Conservation (phyloP, 2,329 filamentous ascomycete species). For the Penicillium frequentans region DNA sequence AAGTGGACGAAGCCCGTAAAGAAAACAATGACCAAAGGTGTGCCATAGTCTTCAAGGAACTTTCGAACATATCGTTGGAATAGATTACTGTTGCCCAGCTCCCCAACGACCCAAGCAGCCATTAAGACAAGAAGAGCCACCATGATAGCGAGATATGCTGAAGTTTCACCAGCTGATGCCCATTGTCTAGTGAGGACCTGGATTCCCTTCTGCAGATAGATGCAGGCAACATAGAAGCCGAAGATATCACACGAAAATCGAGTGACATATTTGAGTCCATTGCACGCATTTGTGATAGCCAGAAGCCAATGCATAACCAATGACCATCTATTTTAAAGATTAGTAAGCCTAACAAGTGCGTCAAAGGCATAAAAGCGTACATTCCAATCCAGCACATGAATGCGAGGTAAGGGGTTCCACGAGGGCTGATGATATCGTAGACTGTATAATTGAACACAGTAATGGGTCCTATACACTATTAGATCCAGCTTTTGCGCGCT, state of each 20-base stretch:
- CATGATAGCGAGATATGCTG: constrained; percentile 73
- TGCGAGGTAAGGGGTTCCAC: constrained; percentile 76
- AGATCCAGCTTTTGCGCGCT: constrained; percentile 2
- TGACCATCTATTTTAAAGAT: constrained; percentile 62
- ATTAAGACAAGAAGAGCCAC: constrained; percentile 76
- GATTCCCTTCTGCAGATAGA: constrained; percentile 88
- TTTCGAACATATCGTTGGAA: constrained; percentile 75
- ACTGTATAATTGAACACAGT: constrained; percentile 95
- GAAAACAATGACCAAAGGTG: constrained; percentile 78
- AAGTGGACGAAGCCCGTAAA: constrained; percentile 89
- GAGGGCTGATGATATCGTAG: constrained; percentile 79
- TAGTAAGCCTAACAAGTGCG: constrained; percentile 1
- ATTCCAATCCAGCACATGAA: constrained; percentile 94
- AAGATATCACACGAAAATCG: constrained; percentile 93
- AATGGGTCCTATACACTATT: constrained; percentile 61
- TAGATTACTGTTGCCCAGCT: constrained; percentile 68
- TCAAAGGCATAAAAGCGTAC: constrained; percentile 41
- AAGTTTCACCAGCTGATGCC: constrained; percentile 57
- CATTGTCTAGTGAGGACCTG: constrained; percentile 80
- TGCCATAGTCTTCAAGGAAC: constrained; percentile 88
- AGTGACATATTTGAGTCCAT: constrained; percentile 84
- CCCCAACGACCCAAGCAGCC: constrained; percentile 71
- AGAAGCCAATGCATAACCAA: constrained; percentile 81
- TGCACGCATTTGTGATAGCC: constrained; percentile 82
- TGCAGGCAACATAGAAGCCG: constrained; percentile 88